Conservation (phyloP, 2,329 filamentous ascomycete genomes). For the Stagonosporopsis chrysanthemi region DNA sequence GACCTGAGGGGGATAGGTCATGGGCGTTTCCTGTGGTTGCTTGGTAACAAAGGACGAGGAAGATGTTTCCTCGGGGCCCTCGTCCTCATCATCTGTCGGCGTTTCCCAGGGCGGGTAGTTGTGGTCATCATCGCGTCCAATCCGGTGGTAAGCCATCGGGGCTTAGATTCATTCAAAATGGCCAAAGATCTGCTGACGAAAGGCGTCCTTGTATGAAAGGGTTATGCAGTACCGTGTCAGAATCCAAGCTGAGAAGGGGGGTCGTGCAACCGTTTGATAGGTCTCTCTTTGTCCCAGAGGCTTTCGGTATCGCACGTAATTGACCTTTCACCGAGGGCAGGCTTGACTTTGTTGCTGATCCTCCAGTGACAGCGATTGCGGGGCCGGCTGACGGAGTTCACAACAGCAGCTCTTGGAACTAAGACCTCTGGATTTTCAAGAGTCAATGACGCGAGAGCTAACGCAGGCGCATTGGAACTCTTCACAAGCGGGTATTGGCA, state of each 20-base stretch:
- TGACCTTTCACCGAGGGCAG: conserved; percentile 16
- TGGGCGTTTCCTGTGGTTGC: neutral
- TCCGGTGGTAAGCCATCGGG: conserved; percentile 28
- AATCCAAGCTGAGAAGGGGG: conserved; percentile 20
- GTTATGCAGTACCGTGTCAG: conserved; percentile 24
- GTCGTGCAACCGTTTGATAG: conserved; percentile 19
- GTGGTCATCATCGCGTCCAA: conserved; percentile 9
- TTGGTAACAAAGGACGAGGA: conserved; percentile 2
- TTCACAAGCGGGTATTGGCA: neutral
- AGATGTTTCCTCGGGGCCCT: conserved; percentile 3
- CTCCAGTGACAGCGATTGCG: conserved; percentile 35
- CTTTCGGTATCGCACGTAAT: conserved; percentile 7
- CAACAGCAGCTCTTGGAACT: conserved; percentile 27
- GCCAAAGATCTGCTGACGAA: conserved; percentile 28
- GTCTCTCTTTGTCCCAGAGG: conserved; percentile 13
- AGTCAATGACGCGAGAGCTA: conserved; percentile 32
- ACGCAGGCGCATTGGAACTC: conserved; percentile 4
- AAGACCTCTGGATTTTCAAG: conserved; percentile 8
- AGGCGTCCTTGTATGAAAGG: conserved; percentile 19
- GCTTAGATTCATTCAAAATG: conserved; percentile 17
- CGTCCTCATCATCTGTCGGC: conserved; percentile 15
- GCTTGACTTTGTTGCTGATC: conserved; percentile 29
- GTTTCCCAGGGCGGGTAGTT: neutral
- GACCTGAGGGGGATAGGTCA: neutral
- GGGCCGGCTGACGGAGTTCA: conserved; percentile 40